Base-by-base conservation (phyloP, 495 filamentous ascomycete species). In the Xanthoparmelia taractica region DNA sequence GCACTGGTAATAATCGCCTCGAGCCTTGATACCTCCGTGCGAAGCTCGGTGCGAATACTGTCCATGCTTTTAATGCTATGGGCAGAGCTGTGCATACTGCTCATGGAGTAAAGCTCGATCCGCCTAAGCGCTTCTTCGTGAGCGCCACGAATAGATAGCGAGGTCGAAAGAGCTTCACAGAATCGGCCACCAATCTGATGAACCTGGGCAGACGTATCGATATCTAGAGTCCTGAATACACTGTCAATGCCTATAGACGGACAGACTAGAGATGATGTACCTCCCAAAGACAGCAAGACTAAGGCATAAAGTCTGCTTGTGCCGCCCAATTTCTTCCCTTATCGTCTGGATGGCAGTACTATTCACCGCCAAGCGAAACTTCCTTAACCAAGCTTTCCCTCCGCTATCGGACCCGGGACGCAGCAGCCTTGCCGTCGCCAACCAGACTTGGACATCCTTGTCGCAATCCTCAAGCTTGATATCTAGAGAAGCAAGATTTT, bases 51-150 rank as follows among this genome's bases (percentile, higher is more conserved):
- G 36, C 57, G 23, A 41, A 64, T 64, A 58, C 31, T 64, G 31
- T 64, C 40, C 62, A 64, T 64, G 56, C 56, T 59, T 18, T 40
- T 58, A 13, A 64, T 64, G 36, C 62, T 64, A 13, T 64, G 62
- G 29, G 55, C 56, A 34, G 62, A 59, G n/a, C 56, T 59, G 15
- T 59, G 37, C 40, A 64, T 57, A 29, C 62, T 64, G 1, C 56
- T 52, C 20, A 57, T 33, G 4, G 62, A 64, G 27, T 64, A 64
- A 48, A 59, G 58, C 20, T 64, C 62, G 8, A 64, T 64, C 23
- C 56, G 20, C 33, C 33, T 36, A 2, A 64, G 40, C 12, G 62
- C 37, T 15, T 47, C 36, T 7, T 47, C 61, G 7, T 63, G 61
- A 23, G 48, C 54, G 20, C 57, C 54, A 58, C 58, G 50, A 58